Base-by-base conservation (phyloP, 768 basidiomycete species). In the Macrolepiota dolichaula region DNA sequence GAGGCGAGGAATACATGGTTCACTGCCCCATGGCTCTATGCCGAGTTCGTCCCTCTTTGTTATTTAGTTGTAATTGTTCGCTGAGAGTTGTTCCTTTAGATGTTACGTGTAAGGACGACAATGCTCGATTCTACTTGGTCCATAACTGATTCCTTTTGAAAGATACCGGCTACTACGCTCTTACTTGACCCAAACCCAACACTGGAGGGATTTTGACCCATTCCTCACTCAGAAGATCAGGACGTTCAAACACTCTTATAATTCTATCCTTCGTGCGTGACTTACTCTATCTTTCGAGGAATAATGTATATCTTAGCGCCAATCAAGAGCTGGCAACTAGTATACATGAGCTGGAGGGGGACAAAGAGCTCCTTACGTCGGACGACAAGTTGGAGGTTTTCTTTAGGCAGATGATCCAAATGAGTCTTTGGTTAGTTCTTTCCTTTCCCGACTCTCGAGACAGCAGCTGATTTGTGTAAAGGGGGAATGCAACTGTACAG, bases 21-120 rank as follows among this genome's bases (percentile, higher is more conserved):
- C 70, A 90, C 85, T 7, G 86, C 92, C 4, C 93, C 95, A 1
- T 99, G 96, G 96, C 80, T 99, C n/a, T 98, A 81, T 71, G 94
- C 94, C 59, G 96, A 98, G 88, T 97, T 77, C 65, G 89, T 74
- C 54, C 69, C 40, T 58, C 54, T 63, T 24, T 32, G 29, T 11
- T 22, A 57, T 53, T 12, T 10, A n/a, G 42, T 1, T 52, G n/a
- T 44, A n/a, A 12, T 25, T 7, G 29, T 19, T 19, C 15, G 24
- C 38, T 54, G 29, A 38, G 29, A 35, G 47, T 19, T 36, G 6
- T 15, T 37, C 17, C 11, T 37, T 22, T 32, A 61, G 59, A 29
- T 61, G 59, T 38, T 61, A 61, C 12, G 44, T 61, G 59, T 54
- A 49, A 54, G 52, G 12, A 5, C 13, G 5, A n/a, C 17, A 10